Conservation (phyloP, 2,329 filamentous ascomycete species). For the Grosmannia clavigera region DNA sequence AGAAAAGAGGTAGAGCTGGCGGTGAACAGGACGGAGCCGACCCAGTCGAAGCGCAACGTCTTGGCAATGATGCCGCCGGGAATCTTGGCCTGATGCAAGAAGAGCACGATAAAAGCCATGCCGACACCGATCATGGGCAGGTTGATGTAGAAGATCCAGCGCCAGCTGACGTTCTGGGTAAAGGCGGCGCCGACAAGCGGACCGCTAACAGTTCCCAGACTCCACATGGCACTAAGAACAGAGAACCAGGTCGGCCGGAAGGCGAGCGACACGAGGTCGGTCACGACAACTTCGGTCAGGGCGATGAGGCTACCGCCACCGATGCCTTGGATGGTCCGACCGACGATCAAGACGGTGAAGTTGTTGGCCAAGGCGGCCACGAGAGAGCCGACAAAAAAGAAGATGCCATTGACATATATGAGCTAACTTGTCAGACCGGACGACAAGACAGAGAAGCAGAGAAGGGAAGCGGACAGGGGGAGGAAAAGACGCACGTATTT, state of each 20-base stretch:
- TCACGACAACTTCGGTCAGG: constrained; percentile 22
- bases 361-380: constrained; percentile 18
- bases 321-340: constrained; percentile 23
- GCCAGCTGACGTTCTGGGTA: constrained; percentile 14
- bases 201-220: constrained; percentile 13
- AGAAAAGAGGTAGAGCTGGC: constrained; percentile 26
- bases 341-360: constrained; percentile 20
- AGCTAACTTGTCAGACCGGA: constrained; percentile 1
- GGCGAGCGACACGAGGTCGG: constrained; percentile 18
- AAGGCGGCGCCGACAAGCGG: constrained; percentile 16
- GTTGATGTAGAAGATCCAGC: constrained; percentile 31
- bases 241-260: constrained; percentile 15
- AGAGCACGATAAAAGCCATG: constrained; percentile 11
- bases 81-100: constrained; percentile 24
- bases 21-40: constrained; percentile 30
- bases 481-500: constrained; percentile 9
- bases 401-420: constrained; percentile 9
- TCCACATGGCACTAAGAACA: constrained; percentile 11
- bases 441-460: constrained; percentile 42
- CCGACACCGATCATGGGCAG: constrained; percentile 23
- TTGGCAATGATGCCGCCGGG: constrained; percentile 20
- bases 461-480: constrained; percentile 20
- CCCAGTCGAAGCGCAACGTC: constrained; percentile 27
- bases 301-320: constrained; percentile 24
- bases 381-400: constrained; percentile 17